phyloP scores from a whole-genome alignment of 257 asterid species.

The Solanum tarijense region DNA sequence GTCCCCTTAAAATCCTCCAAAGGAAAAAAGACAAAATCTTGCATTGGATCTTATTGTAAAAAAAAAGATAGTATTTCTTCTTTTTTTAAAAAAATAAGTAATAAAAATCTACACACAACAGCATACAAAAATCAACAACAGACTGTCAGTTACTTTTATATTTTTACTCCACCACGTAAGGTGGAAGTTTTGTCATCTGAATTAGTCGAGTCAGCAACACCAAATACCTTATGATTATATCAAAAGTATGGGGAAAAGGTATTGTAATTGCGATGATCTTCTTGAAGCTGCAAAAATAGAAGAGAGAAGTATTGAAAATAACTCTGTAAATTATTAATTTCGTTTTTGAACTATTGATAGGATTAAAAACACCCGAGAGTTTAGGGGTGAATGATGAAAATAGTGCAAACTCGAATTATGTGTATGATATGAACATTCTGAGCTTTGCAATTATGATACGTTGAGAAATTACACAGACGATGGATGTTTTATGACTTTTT shows the following conservation, averaged over 20 bases:
- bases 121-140: background rate
- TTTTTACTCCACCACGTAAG: background rate
- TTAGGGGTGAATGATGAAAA: background rate
- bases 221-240: background rate
- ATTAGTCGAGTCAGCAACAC: background rate
- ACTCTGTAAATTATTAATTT: too few species aligned
- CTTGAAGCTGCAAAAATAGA: too few species aligned
- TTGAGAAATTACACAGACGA: slow-evolving; percentile 9
- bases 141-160: background rate
- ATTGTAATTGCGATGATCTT: background rate
- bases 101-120: background rate
- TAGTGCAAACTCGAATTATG: background rate
- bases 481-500: background rate
- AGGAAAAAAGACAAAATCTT: background rate
- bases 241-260: too few species aligned
- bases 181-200: background rate
- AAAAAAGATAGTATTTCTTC: background rate
- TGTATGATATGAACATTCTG: background rate
- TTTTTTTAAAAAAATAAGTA: too few species aligned
- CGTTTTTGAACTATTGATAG: too few species aligned
- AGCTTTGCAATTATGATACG: background rate
- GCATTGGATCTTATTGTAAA: background rate
- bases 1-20: slow-evolving; percentile 4
- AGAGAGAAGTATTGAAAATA: too few species aligned
- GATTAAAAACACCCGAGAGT: too few species aligned